Conservation (phyloP, 371 early-diverging fungal species). For the Cokeromyces recurvatus region DNA sequence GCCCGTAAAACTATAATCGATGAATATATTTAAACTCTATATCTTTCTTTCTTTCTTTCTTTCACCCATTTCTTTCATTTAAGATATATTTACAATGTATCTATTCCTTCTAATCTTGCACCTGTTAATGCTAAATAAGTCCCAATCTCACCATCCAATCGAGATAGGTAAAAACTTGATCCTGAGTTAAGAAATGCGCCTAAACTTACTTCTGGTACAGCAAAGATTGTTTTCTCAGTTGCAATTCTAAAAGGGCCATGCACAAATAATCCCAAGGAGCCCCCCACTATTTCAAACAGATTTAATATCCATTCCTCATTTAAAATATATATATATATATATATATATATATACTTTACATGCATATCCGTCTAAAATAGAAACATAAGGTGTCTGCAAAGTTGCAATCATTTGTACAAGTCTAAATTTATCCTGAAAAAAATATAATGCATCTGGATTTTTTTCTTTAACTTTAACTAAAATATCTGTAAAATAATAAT, state of each 20-base stretch:
- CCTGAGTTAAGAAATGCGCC: slow-evolving; percentile 96
- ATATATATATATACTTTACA: slow-evolving; percentile 3
- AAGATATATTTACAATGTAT: slow-evolving; percentile 68
- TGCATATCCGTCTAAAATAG: slow-evolving; percentile 55
- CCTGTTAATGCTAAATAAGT: slow-evolving; percentile 93
- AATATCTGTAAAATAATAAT: too few relatives aligned
- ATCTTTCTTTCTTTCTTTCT: too few relatives aligned
- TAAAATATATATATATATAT: too few relatives aligned
- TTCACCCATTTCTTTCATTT: neutral
- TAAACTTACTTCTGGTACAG: slow-evolving; percentile 91
- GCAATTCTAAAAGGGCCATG: slow-evolving; percentile 86
- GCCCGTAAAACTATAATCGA: slow-evolving; percentile 68
- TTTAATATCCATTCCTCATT: too few relatives aligned
- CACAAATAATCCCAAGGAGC: slow-evolving; percentile 91
- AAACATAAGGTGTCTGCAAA: slow-evolving; percentile 81
- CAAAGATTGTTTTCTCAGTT: slow-evolving; percentile 81
- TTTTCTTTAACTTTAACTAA: slow-evolving; percentile 30
- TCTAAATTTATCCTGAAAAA: slow-evolving; percentile 89
- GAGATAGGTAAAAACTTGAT: slow-evolving; percentile 87
- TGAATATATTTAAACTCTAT: neutral
- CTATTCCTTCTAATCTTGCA: slow-evolving; percentile 72
- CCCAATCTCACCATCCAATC: slow-evolving; percentile 91
- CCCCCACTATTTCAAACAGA: slow-evolving; percentile 91
- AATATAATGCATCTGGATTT: slow-evolving; percentile 64
- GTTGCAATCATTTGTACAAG: slow-evolving; percentile 90